These are phyloP conservation scores for Thelonectria blattea DNA, from an alignment of 2,329 filamentous ascomycete genomes.

Conservation along the genomic window DNA sequence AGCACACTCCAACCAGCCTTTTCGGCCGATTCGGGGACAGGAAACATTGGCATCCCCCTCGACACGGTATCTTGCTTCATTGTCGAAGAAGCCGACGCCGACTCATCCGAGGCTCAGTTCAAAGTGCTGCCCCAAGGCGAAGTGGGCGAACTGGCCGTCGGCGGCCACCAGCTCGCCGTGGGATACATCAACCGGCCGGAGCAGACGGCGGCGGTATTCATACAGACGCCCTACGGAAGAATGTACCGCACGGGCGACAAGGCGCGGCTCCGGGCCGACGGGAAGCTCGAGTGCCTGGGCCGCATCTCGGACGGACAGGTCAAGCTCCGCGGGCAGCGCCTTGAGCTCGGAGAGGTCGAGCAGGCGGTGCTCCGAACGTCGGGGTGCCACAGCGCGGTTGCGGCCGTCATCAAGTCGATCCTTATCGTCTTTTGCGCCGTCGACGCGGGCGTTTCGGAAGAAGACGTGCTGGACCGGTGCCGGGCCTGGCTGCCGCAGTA, in stretches of 20 bases:
- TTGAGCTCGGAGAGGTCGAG: conserved; percentile 82
- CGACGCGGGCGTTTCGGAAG: conserved; percentile 44
- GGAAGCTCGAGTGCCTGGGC: conserved; percentile 82
- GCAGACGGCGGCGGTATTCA: conserved; percentile 74
- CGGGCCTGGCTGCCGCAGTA: conserved; percentile 78
- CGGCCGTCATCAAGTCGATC: conserved; percentile 68
- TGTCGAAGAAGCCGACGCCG: conserved; percentile 53
- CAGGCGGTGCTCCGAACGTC: conserved; percentile 67
- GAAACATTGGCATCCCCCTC: conserved; percentile 78
- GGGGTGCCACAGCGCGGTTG: conserved; percentile 70
- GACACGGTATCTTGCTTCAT: conserved; percentile 83
- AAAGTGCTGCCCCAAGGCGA: conserved; percentile 68
- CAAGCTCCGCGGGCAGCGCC: conserved; percentile 82
- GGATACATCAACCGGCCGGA: conserved; percentile 83
- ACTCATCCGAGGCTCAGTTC: conserved; percentile 41
- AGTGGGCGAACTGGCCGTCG: conserved; percentile 80
- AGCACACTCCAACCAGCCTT: conserved; percentile 75
- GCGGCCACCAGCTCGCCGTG: conserved; percentile 78
- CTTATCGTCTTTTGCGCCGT: conserved; percentile 78
- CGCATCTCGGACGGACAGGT: conserved; percentile 82
- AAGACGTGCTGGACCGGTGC: conserved; percentile 64
- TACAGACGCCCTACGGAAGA: conserved; percentile 69
- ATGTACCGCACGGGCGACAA: conserved; percentile 89
- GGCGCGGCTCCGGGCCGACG: conserved; percentile 69
- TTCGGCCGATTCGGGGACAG: conserved; percentile 58